Conservation (phyloP, 225 moss, liverwort and hornwort species). For the Rhytidiadelphus loreus region DNA sequence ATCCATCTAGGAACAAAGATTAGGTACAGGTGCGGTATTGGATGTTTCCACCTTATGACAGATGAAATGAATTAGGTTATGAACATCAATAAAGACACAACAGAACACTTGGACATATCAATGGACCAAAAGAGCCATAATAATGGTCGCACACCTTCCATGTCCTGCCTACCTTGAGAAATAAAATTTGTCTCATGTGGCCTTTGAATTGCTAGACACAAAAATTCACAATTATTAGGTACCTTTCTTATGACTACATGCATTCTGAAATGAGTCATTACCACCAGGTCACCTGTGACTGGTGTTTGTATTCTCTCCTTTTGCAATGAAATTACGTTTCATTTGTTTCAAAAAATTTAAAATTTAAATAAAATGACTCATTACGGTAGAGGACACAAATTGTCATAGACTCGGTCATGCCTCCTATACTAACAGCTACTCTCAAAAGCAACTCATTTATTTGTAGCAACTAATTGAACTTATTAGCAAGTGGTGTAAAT, state of each 20-base stretch:
- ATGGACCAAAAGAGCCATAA: too few species aligned
- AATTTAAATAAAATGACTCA: too few species aligned
- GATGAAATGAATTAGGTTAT: background rate
- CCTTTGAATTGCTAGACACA: slow-evolving; percentile 15
- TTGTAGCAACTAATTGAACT: background rate
- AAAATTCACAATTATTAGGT: background rate
- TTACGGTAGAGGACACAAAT: background rate
- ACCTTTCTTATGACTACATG: background rate
- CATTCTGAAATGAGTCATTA: background rate
- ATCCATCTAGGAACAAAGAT: too few species aligned
- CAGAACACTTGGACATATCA: background rate
- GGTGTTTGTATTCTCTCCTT: too few species aligned
- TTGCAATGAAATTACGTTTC: too few species aligned
- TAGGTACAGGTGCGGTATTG: too few species aligned
- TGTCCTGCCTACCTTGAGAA: slow-evolving; percentile 33
- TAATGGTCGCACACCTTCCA: slow-evolving; percentile 25
- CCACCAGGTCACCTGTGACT: too few species aligned
- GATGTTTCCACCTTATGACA: too few species aligned
- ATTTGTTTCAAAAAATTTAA: too few species aligned
- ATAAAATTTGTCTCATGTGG: slow-evolving; percentile 29
- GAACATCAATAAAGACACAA: background rate
- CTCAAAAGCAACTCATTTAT: background rate
- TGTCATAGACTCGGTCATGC: background rate
- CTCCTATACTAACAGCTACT: background rate
- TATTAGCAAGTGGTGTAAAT: background rate